These are phyloP conservation scores for Leptographium radiaticola DNA, from an alignment of 2,329 filamentous ascomycete genomes.

Conservation along the genomic window DNA sequence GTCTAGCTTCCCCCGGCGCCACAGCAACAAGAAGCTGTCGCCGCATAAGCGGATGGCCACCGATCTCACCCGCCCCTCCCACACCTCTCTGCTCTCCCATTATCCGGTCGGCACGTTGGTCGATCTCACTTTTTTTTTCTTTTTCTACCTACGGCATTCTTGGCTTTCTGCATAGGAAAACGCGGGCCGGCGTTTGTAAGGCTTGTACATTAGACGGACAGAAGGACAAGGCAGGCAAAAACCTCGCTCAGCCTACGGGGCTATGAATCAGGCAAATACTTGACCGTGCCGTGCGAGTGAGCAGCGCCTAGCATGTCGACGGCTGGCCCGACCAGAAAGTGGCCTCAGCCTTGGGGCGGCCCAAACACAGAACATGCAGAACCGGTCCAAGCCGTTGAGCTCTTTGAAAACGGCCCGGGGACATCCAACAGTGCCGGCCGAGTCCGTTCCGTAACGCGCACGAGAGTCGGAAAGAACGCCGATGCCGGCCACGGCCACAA, in stretches of 20 bases:
- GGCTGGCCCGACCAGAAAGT: too few species aligned
- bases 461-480: too few species aligned
- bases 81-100: background rate
- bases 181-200: background rate
- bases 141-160: background rate
- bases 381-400: too few species aligned
- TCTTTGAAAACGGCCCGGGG: too few species aligned
- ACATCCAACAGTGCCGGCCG: too few species aligned
- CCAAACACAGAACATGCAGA: background rate
- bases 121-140: background rate
- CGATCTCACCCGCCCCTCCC: background rate
- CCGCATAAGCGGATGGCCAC: background rate
- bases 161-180: background rate
- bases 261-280: background rate
- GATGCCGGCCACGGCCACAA: too few species aligned
- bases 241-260: background rate
- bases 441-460: too few species aligned
- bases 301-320: too few species aligned
- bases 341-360: too few species aligned
- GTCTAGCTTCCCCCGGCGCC: conserved; percentile 4
- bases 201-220: background rate
- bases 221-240: background rate
- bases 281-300: background rate
- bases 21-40: conserved; percentile 6
- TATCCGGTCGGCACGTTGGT: background rate